phyloP scores from a whole-genome alignment of 192 early-diverging fungal species.

The Coemansia sp. region DNA sequence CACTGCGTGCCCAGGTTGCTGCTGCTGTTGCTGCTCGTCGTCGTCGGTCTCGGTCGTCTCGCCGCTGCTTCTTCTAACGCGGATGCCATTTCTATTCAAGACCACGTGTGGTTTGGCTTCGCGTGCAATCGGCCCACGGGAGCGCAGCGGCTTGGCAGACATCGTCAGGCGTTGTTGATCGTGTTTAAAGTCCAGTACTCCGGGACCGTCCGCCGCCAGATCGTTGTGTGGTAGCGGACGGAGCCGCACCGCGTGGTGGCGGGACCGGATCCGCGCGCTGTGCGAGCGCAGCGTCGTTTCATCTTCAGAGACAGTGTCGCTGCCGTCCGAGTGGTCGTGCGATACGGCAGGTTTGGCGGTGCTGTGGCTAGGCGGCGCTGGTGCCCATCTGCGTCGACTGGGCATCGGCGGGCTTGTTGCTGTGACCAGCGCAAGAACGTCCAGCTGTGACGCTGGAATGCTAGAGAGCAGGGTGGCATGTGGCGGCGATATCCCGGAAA shows the following conservation, averaged over 20 bases:
- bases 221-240: constrained; percentile 16
- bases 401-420: constrained; percentile 56
- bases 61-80: constrained; percentile 16
- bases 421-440: constrained; percentile 51
- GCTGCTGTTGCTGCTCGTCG: constrained; percentile 11
- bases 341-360: constrained; percentile 26
- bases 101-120: background rate
- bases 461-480: constrained; percentile 7
- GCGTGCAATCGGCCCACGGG: background rate
- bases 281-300: constrained; percentile 44
- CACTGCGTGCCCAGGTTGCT: background rate
- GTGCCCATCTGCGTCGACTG: constrained; percentile 40
- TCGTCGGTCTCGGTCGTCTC: constrained; percentile 38
- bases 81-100: background rate
- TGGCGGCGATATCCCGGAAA: background rate
- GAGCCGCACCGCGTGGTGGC: constrained; percentile 28
- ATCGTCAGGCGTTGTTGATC: background rate
- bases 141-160: constrained; percentile 5
- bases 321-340: constrained; percentile 8
- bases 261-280: constrained; percentile 31
- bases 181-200: background rate
- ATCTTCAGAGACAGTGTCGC: constrained; percentile 52
- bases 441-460: constrained; percentile 48
- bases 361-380: constrained; percentile 8
- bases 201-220: background rate